phyloP scores from a whole-genome alignment of 2,329 filamentous ascomycete species.

The Trichoderma sp. region DNA sequence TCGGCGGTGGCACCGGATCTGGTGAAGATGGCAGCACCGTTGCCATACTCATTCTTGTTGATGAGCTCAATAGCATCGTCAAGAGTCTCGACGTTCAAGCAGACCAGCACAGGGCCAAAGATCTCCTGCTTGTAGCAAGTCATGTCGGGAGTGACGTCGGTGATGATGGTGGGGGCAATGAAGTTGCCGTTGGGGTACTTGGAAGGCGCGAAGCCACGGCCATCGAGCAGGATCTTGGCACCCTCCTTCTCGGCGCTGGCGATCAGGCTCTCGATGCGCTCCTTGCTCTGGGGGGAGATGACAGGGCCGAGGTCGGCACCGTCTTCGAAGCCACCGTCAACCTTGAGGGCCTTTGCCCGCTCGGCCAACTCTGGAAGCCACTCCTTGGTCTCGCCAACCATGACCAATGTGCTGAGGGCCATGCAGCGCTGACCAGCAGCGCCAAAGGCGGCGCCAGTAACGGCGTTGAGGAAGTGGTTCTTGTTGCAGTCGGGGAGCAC shows the following conservation, averaged over 20 bases:
- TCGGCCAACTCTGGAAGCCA: constrained; percentile 81
- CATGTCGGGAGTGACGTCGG: constrained; percentile 79
- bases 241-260: constrained; percentile 78
- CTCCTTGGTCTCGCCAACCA: constrained; percentile 82
- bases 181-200: constrained; percentile 89
- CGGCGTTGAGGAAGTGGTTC: constrained; percentile 84
- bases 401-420: constrained; percentile 80
- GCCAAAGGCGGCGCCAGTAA: constrained; percentile 82
- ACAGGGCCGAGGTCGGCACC: constrained; percentile 81
- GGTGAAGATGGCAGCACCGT: constrained; percentile 85
- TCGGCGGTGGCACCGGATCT: constrained; percentile 75
- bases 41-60: constrained; percentile 85
- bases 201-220: constrained; percentile 70
- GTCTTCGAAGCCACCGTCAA: constrained; percentile 80
- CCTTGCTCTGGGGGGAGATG: constrained; percentile 77
- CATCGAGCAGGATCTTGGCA: constrained; percentile 80
- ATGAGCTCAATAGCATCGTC: constrained; percentile 81
- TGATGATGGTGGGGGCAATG: constrained; percentile 81
- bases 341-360: constrained; percentile 70
- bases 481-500: constrained; percentile 87
- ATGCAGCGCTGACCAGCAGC: constrained; percentile 86
- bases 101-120: constrained; percentile 83
- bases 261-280: constrained; percentile 77
- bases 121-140: constrained; percentile 84
- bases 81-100: constrained; percentile 75